A percentile compares a stretch with the other conserved stretches of the same genome.
phyloP scores from a whole-genome alignment of 192 early-diverging fungal genomes.

The Backusella liffmaniae region DNA sequence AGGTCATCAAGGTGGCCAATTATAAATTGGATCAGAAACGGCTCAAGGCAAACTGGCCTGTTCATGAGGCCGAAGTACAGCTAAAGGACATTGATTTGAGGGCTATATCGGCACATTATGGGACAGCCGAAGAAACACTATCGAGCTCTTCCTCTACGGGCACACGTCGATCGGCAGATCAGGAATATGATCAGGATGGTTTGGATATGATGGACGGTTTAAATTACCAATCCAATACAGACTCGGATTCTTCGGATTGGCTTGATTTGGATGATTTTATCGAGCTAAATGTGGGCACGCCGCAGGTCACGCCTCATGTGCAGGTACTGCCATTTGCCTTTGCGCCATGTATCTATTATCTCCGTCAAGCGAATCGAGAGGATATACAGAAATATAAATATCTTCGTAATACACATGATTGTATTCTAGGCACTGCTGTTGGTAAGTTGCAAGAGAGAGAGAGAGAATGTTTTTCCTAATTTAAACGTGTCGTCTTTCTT shows the following conservation, averaged over 20 bases:
- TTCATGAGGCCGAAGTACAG: slow-evolving; percentile 44
- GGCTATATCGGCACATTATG: slow-evolving; percentile 27
- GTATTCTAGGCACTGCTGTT: slow-evolving; percentile 35
- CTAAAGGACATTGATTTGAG: slow-evolving; percentile 40
- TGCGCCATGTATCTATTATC: slow-evolving; percentile 57
- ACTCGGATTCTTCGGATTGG: slow-evolving; percentile 39
- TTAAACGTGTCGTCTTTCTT: neutral
- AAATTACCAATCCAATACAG: slow-evolving; percentile 2
- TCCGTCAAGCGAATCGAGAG: slow-evolving; percentile 36
- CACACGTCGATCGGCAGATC: neutral
- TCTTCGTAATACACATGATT: slow-evolving; percentile 39
- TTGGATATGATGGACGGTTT: slow-evolving; percentile 16
- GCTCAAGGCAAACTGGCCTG: slow-evolving; percentile 35
- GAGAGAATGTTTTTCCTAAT: neutral
- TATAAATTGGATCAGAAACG: slow-evolving; percentile 24
- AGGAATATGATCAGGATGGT: neutral
- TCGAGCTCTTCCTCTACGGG: neutral
- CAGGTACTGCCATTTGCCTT: slow-evolving; percentile 59
- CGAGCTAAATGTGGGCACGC: slow-evolving; percentile 38
- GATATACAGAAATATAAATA: slow-evolving; percentile 38
- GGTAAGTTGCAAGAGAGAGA: slow-evolving; percentile 25
- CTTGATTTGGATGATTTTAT: slow-evolving; percentile 54
- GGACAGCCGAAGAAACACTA: neutral
- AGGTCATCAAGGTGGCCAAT: slow-evolving; percentile 20
- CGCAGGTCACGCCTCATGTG: slow-evolving; percentile 31